Evolutionary conservation across 352 stramenopile species (phyloP).

Genomic region (Phytophthora tubulina): DNA sequence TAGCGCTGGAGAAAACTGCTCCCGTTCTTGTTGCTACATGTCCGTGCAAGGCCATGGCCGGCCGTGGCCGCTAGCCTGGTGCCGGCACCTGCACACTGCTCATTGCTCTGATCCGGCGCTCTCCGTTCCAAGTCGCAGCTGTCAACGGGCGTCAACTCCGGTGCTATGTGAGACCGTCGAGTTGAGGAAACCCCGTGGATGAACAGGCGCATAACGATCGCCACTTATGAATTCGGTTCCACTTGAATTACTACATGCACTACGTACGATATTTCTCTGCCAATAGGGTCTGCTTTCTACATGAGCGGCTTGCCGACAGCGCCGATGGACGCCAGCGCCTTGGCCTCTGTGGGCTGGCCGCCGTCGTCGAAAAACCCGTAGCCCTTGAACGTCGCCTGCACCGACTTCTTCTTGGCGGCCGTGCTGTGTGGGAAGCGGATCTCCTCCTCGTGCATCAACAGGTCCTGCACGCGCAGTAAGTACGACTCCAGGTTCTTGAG

Average conservation of each 20-base stretch:
- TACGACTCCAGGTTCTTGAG: constrained; percentile 87
- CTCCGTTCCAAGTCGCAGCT: neutral
- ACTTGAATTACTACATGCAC: constrained; percentile 27
- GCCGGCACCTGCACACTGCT: neutral
- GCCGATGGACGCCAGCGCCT: constrained; percentile 40
- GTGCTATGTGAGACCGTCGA: neutral
- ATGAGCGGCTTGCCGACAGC: constrained; percentile 50
- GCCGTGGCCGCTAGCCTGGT: no score
- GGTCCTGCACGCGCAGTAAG: constrained; percentile 78
- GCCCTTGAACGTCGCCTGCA: constrained; percentile 67
- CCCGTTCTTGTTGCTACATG: constrained; percentile 2
- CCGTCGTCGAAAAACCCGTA: constrained; percentile 87
- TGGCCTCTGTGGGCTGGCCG: constrained; percentile 44
- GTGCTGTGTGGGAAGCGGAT: constrained; percentile 78
- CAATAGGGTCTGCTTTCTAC: constrained; percentile 11
- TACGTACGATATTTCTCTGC: constrained; percentile 14
- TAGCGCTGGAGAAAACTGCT: constrained; percentile 12
- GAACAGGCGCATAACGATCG: constrained; percentile 10
- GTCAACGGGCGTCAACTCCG: no score
- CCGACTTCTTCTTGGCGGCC: constrained; percentile 57
- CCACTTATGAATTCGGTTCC: constrained; percentile 23
- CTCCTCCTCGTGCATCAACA: constrained; percentile 82
- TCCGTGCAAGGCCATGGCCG: no score
- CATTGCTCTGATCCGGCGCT: neutral
- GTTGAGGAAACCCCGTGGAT: constrained; percentile 1